These are phyloP conservation scores for Leccinum uliginosum DNA, from an alignment of 768 basidiomycete species.

Conservation along the genomic window DNA sequence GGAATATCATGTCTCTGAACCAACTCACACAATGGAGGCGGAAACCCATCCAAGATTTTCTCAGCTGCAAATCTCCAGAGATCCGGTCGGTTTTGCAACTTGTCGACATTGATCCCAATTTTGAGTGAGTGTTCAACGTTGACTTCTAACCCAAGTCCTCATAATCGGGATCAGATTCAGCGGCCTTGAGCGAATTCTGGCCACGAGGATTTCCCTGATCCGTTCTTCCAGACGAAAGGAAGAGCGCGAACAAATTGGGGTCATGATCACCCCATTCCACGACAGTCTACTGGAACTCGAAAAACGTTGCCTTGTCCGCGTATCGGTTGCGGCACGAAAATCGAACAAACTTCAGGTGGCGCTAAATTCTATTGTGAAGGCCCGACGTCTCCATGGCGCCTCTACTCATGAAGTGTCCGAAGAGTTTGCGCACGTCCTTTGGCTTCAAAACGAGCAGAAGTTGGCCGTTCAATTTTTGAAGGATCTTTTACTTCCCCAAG, in stretches of 20 bases:
- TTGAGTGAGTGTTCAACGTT: constrained; percentile 53
- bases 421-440: constrained; percentile 88
- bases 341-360: constrained; percentile 74
- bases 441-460: constrained; percentile 82
- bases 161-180: constrained; percentile 51
- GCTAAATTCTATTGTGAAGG: constrained; percentile 76
- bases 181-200: constrained; percentile 71
- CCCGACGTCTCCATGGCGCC: constrained; percentile 53
- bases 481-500: constrained; percentile 26
- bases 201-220: constrained; percentile 78
- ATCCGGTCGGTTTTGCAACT: constrained; percentile 40
- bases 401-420: constrained; percentile 55
- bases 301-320: constrained; percentile 60
- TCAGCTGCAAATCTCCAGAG: constrained; percentile 33
- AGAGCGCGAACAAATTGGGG: constrained; percentile 74
- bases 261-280: constrained; percentile 51
- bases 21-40: constrained; percentile 69
- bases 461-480: constrained; percentile 73
- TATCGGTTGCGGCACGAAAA: constrained; percentile 69
- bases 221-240: constrained; percentile 67
- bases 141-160: background rate
- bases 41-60: constrained; percentile 21
- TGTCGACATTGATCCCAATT: constrained; percentile 45
- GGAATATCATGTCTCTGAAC: constrained; percentile 75
- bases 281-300: constrained; percentile 55